Percentiles rank a stretch among this genome's conserved stretches.
Evolutionary conservation across 306 rosid species (phyloP).

Genomic region (Rosa lucieae): DNA sequence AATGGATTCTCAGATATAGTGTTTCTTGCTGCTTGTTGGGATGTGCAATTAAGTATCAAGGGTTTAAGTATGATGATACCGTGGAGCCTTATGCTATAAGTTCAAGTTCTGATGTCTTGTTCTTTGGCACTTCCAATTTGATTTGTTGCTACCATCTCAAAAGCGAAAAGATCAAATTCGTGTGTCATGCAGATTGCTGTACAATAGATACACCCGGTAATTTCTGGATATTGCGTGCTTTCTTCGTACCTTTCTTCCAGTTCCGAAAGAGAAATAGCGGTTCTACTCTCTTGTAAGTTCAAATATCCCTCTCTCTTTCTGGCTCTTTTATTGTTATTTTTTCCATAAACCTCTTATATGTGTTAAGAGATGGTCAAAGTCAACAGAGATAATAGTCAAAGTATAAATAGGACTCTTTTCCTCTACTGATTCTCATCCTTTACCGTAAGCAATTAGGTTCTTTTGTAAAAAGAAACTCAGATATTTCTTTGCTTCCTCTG

Average conservation of each 20-base stretch:
- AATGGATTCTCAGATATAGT: neutral
- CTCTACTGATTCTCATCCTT: too few relatives aligned
- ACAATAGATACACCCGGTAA: neutral
- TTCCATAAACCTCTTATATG: too few relatives aligned
- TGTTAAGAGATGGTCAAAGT: too few relatives aligned
- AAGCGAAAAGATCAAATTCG: neutral
- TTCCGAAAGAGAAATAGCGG: neutral
- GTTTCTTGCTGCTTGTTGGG: neutral
- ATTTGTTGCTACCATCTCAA: neutral
- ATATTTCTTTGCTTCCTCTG: too few relatives aligned
- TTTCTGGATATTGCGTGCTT: neutral
- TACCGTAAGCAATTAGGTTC: too few relatives aligned
- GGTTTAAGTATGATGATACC: neutral
- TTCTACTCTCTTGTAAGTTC: too few relatives aligned
- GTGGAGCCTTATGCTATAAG: neutral
- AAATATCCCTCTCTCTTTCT: too few relatives aligned
- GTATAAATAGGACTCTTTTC: too few relatives aligned
- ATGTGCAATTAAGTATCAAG: neutral
- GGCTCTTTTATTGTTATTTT: too few relatives aligned
- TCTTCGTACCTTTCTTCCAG: neutral
- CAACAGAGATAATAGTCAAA: too few relatives aligned
- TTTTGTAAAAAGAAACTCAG: too few relatives aligned
- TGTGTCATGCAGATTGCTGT: neutral
- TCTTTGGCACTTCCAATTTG: neutral
- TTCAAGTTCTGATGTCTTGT: neutral